Evolutionary conservation across 192 early-diverging fungal genomes (phyloP).

Genomic region (Mortierella hygrophila): DNA sequence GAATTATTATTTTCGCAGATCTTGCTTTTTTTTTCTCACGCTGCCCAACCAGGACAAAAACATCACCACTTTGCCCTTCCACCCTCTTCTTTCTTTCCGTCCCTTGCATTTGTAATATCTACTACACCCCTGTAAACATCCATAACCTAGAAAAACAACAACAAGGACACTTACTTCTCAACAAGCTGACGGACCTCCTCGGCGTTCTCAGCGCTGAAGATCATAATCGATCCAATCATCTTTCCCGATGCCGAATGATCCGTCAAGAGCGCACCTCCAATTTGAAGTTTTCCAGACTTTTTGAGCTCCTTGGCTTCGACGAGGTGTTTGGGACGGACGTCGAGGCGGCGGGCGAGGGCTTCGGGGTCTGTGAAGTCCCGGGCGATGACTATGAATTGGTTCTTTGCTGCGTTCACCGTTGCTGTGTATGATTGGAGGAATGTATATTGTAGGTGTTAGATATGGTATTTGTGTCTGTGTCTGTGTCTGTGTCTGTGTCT

Average conservation of each 20-base stretch:
- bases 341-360: constrained; percentile 57
- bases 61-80: neutral
- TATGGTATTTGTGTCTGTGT: neutral
- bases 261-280: constrained; percentile 67
- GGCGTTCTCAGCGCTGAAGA: constrained; percentile 60
- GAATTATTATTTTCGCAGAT: no score
- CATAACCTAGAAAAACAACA: no score
- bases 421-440: neutral
- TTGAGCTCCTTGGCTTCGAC: constrained; percentile 45
- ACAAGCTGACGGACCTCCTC: constrained; percentile 62
- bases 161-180: constrained; percentile 13
- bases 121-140: no score
- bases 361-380: constrained; percentile 65
- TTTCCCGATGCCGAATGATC: constrained; percentile 59
- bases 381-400: constrained; percentile 63
- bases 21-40: neutral
- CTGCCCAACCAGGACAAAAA: neutral
- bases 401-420: constrained; percentile 5
- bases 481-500: no score
- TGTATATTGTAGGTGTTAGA: neutral
- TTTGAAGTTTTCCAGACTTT: constrained; percentile 49
- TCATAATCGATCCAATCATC: constrained; percentile 68
- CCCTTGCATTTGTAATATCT: neutral
- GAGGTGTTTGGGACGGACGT: constrained; percentile 60
- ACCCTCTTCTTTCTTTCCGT: neutral